A percentile compares a stretch with the other conserved stretches of the same genome.
These are phyloP conservation scores for Gautieria morchelliformis DNA, from an alignment of 768 basidiomycete species.

Conservation along the genomic window DNA sequence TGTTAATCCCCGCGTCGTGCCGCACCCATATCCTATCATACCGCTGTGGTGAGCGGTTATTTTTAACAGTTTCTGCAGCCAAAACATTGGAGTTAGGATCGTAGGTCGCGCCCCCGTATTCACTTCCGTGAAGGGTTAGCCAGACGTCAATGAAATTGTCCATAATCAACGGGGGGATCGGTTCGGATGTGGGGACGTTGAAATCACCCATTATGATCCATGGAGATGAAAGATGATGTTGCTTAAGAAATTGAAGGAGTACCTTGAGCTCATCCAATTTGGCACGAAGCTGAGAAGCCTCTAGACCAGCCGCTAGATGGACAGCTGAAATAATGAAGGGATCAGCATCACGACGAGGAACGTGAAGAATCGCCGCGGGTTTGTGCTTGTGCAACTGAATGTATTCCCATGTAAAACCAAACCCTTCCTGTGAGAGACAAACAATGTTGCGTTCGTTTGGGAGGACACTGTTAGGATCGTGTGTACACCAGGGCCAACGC, in stretches of 20 bases:
- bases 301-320: conserved; percentile 15
- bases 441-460: conserved; percentile 15
- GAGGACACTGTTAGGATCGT: conserved; percentile 8
- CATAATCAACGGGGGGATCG: neutral
- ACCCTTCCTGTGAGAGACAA: conserved; percentile 9
- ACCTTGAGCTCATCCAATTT: conserved; percentile 12
- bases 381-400: conserved; percentile 12
- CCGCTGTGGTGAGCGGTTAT: conserved; percentile 11
- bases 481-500: conserved; percentile 9
- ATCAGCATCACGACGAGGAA: neutral
- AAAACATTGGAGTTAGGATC: conserved; percentile 13
- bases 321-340: conserved; percentile 12
- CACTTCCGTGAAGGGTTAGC: neutral
- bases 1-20: neutral
- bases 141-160: conserved; percentile 2
- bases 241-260: conserved; percentile 8
- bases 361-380: conserved; percentile 10
- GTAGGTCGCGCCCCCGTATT: conserved; percentile 12
- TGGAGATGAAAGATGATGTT: conserved; percentile 7
- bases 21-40: conserved; percentile 15
- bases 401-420: conserved; percentile 10
- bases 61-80: conserved; percentile 12
- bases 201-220: conserved; percentile 15
- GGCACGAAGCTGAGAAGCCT: conserved; percentile 2
- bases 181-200: conserved; percentile 11